Evolutionary conservation across 768 basidiomycete species (phyloP), one percentile per base, ranked within the genome.

Genomic region (Hygrocybe punicea): DNA sequence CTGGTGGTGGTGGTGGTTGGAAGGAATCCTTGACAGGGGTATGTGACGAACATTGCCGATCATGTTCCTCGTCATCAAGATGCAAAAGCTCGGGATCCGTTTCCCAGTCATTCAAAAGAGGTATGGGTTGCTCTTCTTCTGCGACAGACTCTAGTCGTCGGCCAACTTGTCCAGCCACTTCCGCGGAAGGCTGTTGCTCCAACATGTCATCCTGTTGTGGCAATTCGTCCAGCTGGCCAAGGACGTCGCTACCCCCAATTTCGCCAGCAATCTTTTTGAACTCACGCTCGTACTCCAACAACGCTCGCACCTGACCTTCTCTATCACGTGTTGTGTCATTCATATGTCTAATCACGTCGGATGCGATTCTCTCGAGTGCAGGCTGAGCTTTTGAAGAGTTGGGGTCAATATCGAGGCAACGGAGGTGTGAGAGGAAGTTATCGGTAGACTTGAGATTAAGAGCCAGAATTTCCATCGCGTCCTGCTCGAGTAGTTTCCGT

Each of bases 211-310:
- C 76, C 42, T 79, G 62, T 34, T 70, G 67, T 21, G 79, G 76
- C 21, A 93, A 74, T 56, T 79, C 83, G 14, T 92, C 89, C 52
- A 93, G 73, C 61, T 79, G 77, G 10, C 84, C 83, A 9, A 94
- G 76, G 9, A 83, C 83, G 37, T 93, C 91, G 37, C 74, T 80
- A 17, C 91, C 91, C 37, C 88, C 87, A 16, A 89, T 82, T 69
- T 92, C 90, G 4, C 81, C 83, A 1, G 85, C 83, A 62, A 91
- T 88, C 67, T 84, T 84, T 62, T 82, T 80, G 65, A 94, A 84
- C 70, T 93, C 87, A 52, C 90, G 81, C 65, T 93, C 91, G 66
- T 80, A 87, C 60, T 85, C 88, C 35, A 86, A 73, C 53, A 94
- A 71, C 65, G 85, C 89, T 51, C 92, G 85, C 4, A 91, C 82